Evolutionary conservation across 2,329 filamentous ascomycete genomes (phyloP).

Genomic region (Ceratocystis colombiana): DNA sequence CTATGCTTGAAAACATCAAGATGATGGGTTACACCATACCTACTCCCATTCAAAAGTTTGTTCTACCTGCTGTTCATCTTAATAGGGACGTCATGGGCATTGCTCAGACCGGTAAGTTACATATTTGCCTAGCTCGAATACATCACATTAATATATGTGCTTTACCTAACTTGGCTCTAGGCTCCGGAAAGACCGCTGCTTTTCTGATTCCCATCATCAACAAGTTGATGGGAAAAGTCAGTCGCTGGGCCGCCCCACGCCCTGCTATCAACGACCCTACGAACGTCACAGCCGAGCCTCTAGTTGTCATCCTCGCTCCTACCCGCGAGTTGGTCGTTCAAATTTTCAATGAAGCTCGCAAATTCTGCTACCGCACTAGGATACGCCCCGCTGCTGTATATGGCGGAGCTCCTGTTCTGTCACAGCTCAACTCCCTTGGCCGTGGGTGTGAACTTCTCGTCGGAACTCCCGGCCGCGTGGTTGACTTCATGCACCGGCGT

Average conservation of each 20-base stretch:
- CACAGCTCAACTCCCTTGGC: conserved; percentile 62
- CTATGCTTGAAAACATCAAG: conserved; percentile 66
- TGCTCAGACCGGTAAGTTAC: conserved; percentile 70
- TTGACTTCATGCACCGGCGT: conserved; percentile 69
- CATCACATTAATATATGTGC: not conserved
- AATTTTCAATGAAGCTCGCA: conserved; percentile 88
- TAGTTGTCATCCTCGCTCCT: conserved; percentile 76
- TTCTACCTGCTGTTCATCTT: conserved; percentile 65
- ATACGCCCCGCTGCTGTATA: conserved; percentile 84
- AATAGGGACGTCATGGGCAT: conserved; percentile 78
- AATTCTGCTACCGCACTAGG: conserved; percentile 91
- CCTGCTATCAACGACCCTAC: conserved; percentile 45
- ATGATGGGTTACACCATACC: conserved; percentile 61
- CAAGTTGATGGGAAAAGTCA: conserved; percentile 89
- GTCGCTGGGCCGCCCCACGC: conserved; percentile 69
- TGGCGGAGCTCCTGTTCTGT: conserved; percentile 62
- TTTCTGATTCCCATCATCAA: conserved; percentile 84
- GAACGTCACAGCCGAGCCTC: conserved; percentile 64
- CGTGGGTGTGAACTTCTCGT: conserved; percentile 86
- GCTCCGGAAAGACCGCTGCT: conserved; percentile 91
- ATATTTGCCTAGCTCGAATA: not conserved
- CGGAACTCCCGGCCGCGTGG: conserved; percentile 74
- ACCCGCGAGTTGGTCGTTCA: conserved; percentile 86
- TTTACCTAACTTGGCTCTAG: conserved; percentile 38
- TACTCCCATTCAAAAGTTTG: conserved; percentile 81